These are phyloP conservation scores for Porogramme epimiltina DNA, from an alignment of 1,284 basidiomycete species.

Conservation along the genomic window DNA sequence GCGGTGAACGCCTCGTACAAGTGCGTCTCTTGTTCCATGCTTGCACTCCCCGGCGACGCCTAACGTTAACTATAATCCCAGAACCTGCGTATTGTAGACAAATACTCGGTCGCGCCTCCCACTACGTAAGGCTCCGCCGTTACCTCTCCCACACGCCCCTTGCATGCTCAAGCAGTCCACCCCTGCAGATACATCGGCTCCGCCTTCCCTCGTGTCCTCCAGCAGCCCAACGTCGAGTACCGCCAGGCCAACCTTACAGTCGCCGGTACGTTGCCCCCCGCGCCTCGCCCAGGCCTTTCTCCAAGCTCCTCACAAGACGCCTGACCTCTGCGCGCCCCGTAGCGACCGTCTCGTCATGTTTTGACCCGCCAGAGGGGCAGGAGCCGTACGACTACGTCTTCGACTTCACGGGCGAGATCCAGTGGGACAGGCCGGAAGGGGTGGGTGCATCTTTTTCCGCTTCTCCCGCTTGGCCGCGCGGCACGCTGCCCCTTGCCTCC, in stretches of 20 bases:
- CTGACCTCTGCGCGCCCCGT: constrained; percentile 5
- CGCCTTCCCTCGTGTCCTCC: constrained; percentile 71
- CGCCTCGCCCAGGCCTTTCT: constrained; percentile 29
- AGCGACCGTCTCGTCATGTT: constrained; percentile 68
- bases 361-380: constrained; percentile 69
- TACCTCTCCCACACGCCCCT: constrained; percentile 4
- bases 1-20: constrained; percentile 68
- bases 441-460: constrained; percentile 38
- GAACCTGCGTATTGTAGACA: constrained; percentile 82
- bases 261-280: no score
- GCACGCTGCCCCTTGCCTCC: constrained; percentile 2
- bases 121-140: constrained; percentile 65
- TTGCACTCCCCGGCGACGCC: neutral
- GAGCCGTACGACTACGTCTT: constrained; percentile 74
- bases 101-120: constrained; percentile 82
- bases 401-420: constrained; percentile 81
- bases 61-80: constrained; percentile 31
- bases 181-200: constrained; percentile 73
- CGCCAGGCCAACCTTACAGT: constrained; percentile 81
- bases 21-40: constrained; percentile 38
- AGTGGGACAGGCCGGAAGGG: constrained; percentile 77
- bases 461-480: constrained; percentile 3
- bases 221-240: constrained; percentile 75
- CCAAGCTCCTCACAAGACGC: constrained; percentile 5
- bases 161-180: constrained; percentile 8